phyloP scores from a whole-genome alignment of 257 asterid genomes.

The Eucommia ulmoides region DNA sequence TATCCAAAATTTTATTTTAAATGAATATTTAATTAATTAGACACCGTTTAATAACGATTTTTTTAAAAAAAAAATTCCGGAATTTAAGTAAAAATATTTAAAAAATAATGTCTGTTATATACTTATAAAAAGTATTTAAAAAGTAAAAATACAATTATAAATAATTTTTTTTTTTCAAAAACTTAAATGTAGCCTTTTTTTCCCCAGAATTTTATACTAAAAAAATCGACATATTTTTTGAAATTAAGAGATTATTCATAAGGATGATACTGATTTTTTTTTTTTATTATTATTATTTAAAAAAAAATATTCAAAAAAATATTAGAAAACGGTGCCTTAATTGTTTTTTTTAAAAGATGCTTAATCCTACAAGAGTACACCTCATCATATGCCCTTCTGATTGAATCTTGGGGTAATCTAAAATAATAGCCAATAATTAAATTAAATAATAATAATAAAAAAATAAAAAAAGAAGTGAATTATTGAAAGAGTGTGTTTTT shows the following conservation, averaged over 20 bases:
- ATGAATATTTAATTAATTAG: not conserved
- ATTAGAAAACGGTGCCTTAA: too few species aligned
- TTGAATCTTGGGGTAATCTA: conserved; percentile 64
- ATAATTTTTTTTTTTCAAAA: too few species aligned
- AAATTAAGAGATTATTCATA: not conserved
- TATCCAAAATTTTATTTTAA: too few species aligned
- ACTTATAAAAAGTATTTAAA: too few species aligned
- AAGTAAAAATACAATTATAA: too few species aligned
- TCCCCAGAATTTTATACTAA: not conserved
- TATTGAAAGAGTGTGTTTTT: conserved; percentile 31
- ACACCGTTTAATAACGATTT: not conserved
- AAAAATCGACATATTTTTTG: not conserved
- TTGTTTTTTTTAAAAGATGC: too few species aligned
- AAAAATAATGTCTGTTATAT: too few species aligned
- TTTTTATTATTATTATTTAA: too few species aligned
- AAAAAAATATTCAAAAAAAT: too few species aligned
- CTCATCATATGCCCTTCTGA: conserved; percentile 57
- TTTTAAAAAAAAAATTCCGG: too few species aligned
- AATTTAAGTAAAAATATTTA: too few species aligned
- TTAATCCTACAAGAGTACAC: conserved; percentile 27
- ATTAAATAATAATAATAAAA: too few species aligned
- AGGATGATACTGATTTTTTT: not conserved
- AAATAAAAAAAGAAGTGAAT: conserved; percentile 18
- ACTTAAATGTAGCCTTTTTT: not conserved
- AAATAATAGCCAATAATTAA: conserved; percentile 15